These are phyloP conservation scores for Sphaceloma murrayae DNA, from an alignment of 2,329 filamentous ascomycete species.

Conservation along the genomic window DNA sequence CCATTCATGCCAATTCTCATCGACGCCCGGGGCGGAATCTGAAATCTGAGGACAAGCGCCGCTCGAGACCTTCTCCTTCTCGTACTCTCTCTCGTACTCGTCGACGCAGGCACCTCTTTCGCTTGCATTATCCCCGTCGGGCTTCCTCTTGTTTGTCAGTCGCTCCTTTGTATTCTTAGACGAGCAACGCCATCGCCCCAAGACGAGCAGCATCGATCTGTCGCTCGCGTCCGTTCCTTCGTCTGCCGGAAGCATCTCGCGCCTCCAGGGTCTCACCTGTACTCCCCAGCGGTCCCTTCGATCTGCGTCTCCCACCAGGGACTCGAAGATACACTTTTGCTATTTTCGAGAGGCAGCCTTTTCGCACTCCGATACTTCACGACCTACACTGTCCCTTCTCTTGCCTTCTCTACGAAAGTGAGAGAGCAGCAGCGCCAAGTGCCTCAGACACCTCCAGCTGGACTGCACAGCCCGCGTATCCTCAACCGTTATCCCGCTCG, in stretches of 20 bases:
- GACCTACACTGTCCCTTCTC: background rate
- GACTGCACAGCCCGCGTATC: background rate
- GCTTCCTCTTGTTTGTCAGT: constrained; percentile 7
- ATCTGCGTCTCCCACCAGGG: constrained; percentile 1
- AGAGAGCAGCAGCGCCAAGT: no score
- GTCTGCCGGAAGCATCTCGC: background rate
- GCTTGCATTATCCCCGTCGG: no score
- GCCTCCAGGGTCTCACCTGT: background rate
- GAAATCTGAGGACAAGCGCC: background rate
- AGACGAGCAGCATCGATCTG: constrained; percentile 11
- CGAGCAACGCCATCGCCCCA: background rate
- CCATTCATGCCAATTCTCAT: no score
- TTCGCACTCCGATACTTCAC: background rate
- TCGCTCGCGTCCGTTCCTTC: constrained; percentile 2
- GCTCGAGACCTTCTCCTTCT: background rate
- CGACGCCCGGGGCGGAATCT: no score
- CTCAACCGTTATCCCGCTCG: background rate
- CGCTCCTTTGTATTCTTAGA: constrained; percentile 10
- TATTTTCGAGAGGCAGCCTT: constrained; percentile 7
- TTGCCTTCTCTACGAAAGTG: background rate
- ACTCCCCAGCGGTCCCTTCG: background rate
- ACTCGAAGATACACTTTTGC: constrained; percentile 6
- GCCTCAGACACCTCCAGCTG: background rate
- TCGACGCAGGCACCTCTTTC: no score
- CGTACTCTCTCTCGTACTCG: background rate